Evolutionary conservation across 495 filamentous ascomycete species (phyloP).

Genomic region (Barbatosphaeria neglecta): DNA sequence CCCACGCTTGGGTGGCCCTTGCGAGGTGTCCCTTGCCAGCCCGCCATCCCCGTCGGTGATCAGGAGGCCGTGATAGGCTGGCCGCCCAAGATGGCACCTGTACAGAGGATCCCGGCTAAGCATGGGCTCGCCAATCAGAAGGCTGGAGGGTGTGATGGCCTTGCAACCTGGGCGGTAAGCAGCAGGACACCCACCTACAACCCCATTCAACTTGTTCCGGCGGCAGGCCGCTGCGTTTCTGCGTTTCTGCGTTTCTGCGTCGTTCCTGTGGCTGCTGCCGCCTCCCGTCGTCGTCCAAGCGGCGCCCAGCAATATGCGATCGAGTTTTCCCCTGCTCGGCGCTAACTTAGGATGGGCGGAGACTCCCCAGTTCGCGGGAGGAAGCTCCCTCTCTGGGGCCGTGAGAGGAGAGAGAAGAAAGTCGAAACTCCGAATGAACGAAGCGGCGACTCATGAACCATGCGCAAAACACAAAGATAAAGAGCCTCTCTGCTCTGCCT

Average conservation of each 20-base stretch:
- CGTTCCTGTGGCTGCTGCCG: background rate
- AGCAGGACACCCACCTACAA: background rate
- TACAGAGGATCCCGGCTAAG: background rate
- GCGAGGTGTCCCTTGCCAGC: background rate
- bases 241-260: background rate
- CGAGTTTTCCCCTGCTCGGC: too few species aligned
- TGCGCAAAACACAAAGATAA: too few species aligned
- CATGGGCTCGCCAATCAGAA: conserved; percentile 21
- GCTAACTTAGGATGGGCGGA: background rate
- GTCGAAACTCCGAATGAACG: too few species aligned
- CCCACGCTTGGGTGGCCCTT: background rate
- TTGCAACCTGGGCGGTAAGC: conserved; percentile 26
- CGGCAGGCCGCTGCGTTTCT: background rate
- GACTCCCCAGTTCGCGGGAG: too few species aligned
- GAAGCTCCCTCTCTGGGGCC: too few species aligned
- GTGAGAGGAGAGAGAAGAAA: too few species aligned
- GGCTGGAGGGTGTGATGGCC: conserved; percentile 15
- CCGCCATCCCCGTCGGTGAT: conserved; percentile 6
- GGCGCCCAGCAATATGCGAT: too few species aligned
- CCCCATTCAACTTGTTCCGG: background rate
- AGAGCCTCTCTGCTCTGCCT: too few species aligned
- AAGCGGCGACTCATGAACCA: too few species aligned
- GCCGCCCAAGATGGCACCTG: background rate
- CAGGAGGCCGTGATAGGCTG: conserved; percentile 10
- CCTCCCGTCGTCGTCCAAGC: too few species aligned